Evolutionary conservation across 352 stramenopile species (phyloP), one percentile per base, ranked within the genome.

Genomic region (Pythium utonaiense): DNA sequence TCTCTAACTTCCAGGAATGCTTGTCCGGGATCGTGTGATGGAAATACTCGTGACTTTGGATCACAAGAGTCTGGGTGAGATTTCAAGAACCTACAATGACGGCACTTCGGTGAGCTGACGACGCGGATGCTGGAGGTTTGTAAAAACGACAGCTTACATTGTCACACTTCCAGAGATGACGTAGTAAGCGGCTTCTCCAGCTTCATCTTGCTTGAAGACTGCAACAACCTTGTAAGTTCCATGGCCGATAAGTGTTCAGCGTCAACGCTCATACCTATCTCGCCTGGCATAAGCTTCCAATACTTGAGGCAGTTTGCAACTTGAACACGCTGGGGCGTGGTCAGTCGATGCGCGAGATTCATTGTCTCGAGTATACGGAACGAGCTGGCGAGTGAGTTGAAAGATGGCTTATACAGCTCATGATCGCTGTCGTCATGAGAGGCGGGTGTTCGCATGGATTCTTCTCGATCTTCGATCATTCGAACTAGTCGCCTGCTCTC

Each of bases 131-230:
- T 5, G 28, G 5, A 9, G 28, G 10, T 40, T 38, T 41, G 19
- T 17, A 24, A 12, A 34, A 44, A 31, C 6, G 13, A 19, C 16
- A 24, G 70, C 65, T 62, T 36, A 79, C 69, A 79, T 45, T 8
- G 55, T 60, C 19, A 79, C 60, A 24, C 51, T 67, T 38, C 69
- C 71, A n/a, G 63, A 63, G 5, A 79, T 17, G 2, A 79, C 53
- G 25, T 71, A 65, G 53, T 77, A 79, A 6, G 74, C 60, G 13
- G 68, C 66, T 41, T 59, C 31, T 42, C 58, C 50, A 1, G 56
- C 51, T 36, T 79, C 65, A 24, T 63, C 69, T 59, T 79, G 68
- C 17, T 47, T 66, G 36, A 66, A 79, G 8, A 79, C 69, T 79
- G 44, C 4, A 55, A 42, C 22, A 51, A 51, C 47, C 4, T 10